phyloP scores from a whole-genome alignment of 2,329 filamentous ascomycete genomes.

The Hypoxylon rubiginosum region DNA sequence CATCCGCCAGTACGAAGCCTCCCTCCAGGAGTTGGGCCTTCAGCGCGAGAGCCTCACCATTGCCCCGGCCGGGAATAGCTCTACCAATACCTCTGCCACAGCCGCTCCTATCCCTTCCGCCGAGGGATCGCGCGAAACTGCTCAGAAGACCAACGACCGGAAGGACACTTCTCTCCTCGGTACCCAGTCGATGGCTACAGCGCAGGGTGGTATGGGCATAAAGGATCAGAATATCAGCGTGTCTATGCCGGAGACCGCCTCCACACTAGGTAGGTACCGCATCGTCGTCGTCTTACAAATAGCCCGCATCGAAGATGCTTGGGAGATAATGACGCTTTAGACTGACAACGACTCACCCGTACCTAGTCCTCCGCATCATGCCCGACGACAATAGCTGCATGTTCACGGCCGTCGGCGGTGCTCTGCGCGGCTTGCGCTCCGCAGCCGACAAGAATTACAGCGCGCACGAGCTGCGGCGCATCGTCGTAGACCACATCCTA shows the following conservation, averaged over 20 bases:
- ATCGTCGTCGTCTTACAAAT: background rate
- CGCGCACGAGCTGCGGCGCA: conserved; percentile 68
- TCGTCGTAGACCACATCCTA: conserved; percentile 85
- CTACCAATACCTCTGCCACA: conserved; percentile 20
- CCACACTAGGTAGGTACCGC: conserved; percentile 63
- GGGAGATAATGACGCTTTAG: background rate
- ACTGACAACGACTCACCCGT: conserved; percentile 18
- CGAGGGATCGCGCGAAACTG: conserved; percentile 6
- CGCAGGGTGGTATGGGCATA: conserved; percentile 43
- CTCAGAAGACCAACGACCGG: background rate
- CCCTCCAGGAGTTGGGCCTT: conserved; percentile 63
- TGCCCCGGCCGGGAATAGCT: conserved; percentile 56
- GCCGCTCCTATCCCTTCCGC: conserved; percentile 15
- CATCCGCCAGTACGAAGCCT: conserved; percentile 64
- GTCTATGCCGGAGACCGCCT: conserved; percentile 63
- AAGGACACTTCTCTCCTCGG: background rate
- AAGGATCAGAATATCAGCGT: conserved; percentile 61
- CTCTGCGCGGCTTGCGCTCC: conserved; percentile 72
- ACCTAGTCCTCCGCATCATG: conserved; percentile 86
- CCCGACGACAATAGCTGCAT: conserved; percentile 96
- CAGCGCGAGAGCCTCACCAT: conserved; percentile 66
- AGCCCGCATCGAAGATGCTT: background rate
- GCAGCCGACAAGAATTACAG: conserved; percentile 48
- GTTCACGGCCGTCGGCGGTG: conserved; percentile 88
- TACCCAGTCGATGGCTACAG: conserved; percentile 5